phyloP scores from a whole-genome alignment of 176 grass and related monocot species.

The Oryza glaberrima region DNA sequence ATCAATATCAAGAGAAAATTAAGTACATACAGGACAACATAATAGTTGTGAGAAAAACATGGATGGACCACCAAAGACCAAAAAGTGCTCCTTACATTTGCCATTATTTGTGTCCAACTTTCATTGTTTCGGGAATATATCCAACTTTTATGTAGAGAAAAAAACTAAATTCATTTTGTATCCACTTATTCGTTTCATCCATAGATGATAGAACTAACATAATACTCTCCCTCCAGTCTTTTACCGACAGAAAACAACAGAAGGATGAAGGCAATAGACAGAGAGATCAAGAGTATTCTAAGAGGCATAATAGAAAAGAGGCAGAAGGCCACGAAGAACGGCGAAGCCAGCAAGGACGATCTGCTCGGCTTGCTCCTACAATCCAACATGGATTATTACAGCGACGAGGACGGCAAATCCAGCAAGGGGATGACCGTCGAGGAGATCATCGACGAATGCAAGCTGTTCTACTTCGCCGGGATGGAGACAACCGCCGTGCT shows the following conservation, averaged over 20 bases:
- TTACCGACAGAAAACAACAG: conserved; percentile 65
- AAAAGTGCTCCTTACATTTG: not conserved
- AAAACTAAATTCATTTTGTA: not conserved
- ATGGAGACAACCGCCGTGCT: conserved; percentile 64
- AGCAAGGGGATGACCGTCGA: conserved; percentile 50
- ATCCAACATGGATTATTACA: conserved; percentile 54
- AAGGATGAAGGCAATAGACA: conserved; percentile 59
- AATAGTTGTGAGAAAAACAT: too few relatives aligned
- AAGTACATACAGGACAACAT: too few relatives aligned
- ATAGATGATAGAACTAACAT: not conserved
- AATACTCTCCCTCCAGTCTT: conserved; percentile 24
- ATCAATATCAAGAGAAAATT: too few relatives aligned
- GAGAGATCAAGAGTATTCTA: conserved; percentile 50
- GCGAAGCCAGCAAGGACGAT: conserved; percentile 43
- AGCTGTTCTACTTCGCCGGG: conserved; percentile 85
- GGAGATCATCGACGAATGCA: conserved; percentile 77
- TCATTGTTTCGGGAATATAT: not conserved
- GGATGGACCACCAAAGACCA: too few relatives aligned
- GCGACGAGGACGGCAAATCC: conserved; percentile 42
- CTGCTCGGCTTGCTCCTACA: conserved; percentile 69
- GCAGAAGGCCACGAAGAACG: conserved; percentile 37
- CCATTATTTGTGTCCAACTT: not conserved
- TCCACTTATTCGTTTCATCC: not conserved
- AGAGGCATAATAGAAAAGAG: conserved; percentile 68
- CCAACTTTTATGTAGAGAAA: not conserved